Percentiles rank a stretch among this genome's conserved stretches.
Evolutionary conservation across 768 basidiomycete species (phyloP).

Genomic region (Austroboletus eburneus): DNA sequence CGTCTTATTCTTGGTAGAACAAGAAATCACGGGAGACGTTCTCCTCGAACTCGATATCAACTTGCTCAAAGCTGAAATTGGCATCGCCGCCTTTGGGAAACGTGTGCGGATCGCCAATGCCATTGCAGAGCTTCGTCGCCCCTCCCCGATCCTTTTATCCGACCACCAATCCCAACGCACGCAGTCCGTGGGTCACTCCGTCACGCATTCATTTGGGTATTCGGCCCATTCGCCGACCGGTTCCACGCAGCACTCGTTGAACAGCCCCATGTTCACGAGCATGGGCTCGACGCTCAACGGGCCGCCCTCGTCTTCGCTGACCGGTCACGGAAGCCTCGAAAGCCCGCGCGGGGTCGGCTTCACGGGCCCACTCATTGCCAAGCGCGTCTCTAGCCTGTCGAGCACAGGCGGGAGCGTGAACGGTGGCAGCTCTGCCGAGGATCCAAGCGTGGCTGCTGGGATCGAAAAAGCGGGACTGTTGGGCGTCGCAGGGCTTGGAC

Average conservation of each 20-base stretch:
- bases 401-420: slow-evolving; percentile 25
- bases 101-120: slow-evolving; percentile 91
- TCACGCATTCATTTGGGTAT: slow-evolving; percentile 30
- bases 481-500: slow-evolving; percentile 25
- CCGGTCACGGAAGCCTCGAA: slow-evolving; percentile 28
- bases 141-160: slow-evolving; percentile 57
- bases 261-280: slow-evolving; percentile 35
- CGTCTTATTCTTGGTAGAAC: slow-evolving; percentile 50
- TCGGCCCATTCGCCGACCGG: slow-evolving; percentile 33
- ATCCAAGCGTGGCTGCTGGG: slow-evolving; percentile 12
- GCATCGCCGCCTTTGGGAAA: slow-evolving; percentile 91
- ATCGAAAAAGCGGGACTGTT: slow-evolving; percentile 20
- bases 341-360: slow-evolving; percentile 25
- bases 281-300: slow-evolving; percentile 28
- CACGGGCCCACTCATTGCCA: slow-evolving; percentile 13
- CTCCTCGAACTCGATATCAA: slow-evolving; percentile 90
- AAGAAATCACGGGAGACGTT: slow-evolving; percentile 98
- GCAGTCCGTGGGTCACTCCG: slow-evolving; percentile 25
- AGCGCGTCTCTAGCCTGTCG: slow-evolving; percentile 27
- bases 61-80: slow-evolving; percentile 89
- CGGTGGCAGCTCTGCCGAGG: slow-evolving; percentile 21
- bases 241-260: slow-evolving; percentile 43
- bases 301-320: slow-evolving; percentile 20
- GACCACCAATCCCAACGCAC: slow-evolving; percentile 38
- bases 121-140: slow-evolving; percentile 79